Conservation (phyloP, 148 eudicot species). For the Agrostemma githago region DNA sequence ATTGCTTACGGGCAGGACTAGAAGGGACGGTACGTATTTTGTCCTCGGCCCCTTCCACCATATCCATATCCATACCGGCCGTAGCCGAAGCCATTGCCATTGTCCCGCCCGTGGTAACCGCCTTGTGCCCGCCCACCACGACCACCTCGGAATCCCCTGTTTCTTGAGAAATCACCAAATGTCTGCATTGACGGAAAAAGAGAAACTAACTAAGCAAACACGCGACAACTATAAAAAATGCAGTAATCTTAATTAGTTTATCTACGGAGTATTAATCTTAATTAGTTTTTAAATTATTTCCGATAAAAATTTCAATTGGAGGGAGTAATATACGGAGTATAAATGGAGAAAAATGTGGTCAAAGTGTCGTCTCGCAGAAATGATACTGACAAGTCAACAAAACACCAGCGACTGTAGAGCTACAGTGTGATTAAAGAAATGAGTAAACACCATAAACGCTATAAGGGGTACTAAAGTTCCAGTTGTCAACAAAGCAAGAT, state of each 20-base stretch:
- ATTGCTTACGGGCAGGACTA: slow-evolving; percentile 8
- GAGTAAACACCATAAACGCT: background rate
- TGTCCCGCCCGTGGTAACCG: slow-evolving; percentile 45
- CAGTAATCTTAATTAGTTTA: no score
- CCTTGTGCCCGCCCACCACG: slow-evolving; percentile 45
- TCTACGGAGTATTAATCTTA: no score
- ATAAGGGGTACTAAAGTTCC: background rate
- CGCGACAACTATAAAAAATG: background rate
- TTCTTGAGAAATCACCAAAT: slow-evolving; percentile 48
- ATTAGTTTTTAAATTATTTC: no score
- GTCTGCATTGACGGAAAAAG: slow-evolving; percentile 35
- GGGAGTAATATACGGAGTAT: no score
- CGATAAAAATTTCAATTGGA: no score
- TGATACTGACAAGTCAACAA: background rate
- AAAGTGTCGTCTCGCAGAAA: background rate
- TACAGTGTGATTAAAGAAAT: no score
- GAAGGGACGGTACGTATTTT: slow-evolving; percentile 31
- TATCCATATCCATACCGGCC: slow-evolving; percentile 28
- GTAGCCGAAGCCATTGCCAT: no score
- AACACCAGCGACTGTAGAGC: background rate
- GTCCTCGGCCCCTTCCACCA: slow-evolving; percentile 48
- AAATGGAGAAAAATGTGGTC: no score
- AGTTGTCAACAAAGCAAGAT: slow-evolving; percentile 6
- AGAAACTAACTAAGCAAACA: background rate
- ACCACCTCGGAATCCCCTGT: slow-evolving; percentile 37